These are phyloP conservation scores for Amanita rubescens DNA, from an alignment of 768 basidiomycete genomes.

Conservation along the genomic window DNA sequence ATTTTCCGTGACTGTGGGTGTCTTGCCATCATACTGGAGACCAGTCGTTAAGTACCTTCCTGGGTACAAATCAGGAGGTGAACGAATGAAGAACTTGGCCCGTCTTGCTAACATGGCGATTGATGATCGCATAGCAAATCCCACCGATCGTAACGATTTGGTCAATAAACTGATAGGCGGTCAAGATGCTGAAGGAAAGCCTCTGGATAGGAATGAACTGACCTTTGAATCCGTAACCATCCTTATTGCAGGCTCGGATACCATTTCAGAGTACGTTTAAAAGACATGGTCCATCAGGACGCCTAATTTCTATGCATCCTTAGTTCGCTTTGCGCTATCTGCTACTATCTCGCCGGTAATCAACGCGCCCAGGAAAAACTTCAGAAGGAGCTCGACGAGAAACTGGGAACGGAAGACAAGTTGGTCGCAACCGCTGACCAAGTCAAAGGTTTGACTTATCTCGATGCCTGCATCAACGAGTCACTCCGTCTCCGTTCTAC, in stretches of 20 bases:
- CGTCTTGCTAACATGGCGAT: slow-evolving; percentile 78
- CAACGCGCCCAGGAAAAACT: slow-evolving; percentile 61
- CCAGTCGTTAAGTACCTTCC: slow-evolving; percentile 59
- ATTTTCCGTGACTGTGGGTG: slow-evolving; percentile 78
- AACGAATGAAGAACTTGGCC: slow-evolving; percentile 67
- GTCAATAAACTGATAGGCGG: slow-evolving; percentile 74
- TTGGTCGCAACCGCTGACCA: slow-evolving; percentile 53
- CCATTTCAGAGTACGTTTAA: slow-evolving; percentile 75
- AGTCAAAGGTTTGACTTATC: slow-evolving; percentile 68
- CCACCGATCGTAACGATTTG: slow-evolving; percentile 72
- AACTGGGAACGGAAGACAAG: slow-evolving; percentile 51
- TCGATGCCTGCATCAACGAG: slow-evolving; percentile 86
- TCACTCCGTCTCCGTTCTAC: slow-evolving; percentile 81
- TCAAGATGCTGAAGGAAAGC: slow-evolving; percentile 69
- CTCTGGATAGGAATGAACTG: slow-evolving; percentile 73
- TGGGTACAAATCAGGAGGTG: slow-evolving; percentile 63
- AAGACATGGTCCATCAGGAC: no score
- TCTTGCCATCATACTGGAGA: slow-evolving; percentile 64
- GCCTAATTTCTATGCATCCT: background rate
- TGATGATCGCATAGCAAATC: slow-evolving; percentile 60
- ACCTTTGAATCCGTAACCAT: slow-evolving; percentile 86
- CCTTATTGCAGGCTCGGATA: slow-evolving; percentile 88
- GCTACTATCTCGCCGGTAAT: slow-evolving; percentile 72
- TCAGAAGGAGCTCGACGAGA: slow-evolving; percentile 67
- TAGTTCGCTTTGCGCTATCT: slow-evolving; percentile 85